A percentile compares a stretch with the other conserved stretches of the same genome.
Evolutionary conservation across 106 monocot genomes (phyloP).

Genomic region (Triglochin maritima): DNA sequence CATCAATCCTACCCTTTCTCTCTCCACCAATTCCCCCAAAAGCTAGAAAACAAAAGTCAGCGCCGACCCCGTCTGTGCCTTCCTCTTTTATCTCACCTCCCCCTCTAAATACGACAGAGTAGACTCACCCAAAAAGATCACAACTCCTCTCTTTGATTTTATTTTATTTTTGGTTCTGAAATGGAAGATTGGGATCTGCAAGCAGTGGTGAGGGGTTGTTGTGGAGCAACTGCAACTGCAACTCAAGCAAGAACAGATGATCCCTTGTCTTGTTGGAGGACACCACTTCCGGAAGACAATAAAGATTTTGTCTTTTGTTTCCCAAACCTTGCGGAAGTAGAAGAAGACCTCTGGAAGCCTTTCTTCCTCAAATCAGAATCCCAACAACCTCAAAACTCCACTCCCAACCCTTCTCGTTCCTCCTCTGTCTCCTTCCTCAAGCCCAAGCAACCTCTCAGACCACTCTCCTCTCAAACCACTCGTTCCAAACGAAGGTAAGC

Average conservation of each 20-base stretch:
- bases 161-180: background rate
- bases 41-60: constrained; percentile 8
- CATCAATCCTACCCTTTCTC: no score
- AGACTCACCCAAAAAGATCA: background rate
- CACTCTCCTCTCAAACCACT: constrained; percentile 4
- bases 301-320: constrained; percentile 6
- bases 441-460: constrained; percentile 5
- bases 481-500: constrained; percentile 29
- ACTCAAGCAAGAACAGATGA: background rate
- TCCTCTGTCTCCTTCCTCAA: background rate
- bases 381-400: background rate
- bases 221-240: background rate
- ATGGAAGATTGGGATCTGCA: constrained; percentile 52
- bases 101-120: background rate
- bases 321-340: constrained; percentile 16
- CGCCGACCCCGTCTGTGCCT: background rate
- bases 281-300: background rate
- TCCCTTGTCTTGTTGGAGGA: constrained; percentile 20
- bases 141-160: background rate
- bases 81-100: background rate
- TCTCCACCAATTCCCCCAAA: no score
- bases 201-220: constrained; percentile 55
- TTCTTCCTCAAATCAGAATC: constrained; percentile 19
- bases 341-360: constrained; percentile 39
- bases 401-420: background rate